Conservation (phyloP, 257 asterid species). For the Nicotiana obtusifolia region DNA sequence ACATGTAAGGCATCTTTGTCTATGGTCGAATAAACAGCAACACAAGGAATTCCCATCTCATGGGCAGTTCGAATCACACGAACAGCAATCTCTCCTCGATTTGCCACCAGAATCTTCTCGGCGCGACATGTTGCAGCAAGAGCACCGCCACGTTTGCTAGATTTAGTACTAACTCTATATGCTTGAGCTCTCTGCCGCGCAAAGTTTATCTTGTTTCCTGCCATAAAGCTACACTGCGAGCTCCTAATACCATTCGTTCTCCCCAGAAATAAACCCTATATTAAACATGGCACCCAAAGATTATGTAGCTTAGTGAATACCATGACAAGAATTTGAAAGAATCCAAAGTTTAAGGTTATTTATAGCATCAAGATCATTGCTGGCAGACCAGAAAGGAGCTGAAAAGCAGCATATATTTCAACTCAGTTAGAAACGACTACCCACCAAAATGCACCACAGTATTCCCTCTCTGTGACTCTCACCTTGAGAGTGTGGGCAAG, state of each 20-base stretch:
- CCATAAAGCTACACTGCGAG: constrained; percentile 76
- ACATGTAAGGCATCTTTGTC: constrained; percentile 98
- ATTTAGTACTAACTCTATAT: constrained; percentile 35
- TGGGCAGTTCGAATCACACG: constrained; percentile 97
- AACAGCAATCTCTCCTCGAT: constrained; percentile 98
- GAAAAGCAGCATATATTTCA: not conserved
- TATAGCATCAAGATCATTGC: not conserved
- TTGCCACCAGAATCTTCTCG: constrained; percentile 89
- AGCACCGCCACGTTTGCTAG: constrained; percentile 61
- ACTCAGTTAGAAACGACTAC: not conserved
- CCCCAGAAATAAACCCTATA: constrained; percentile 64
- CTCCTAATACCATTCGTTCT: constrained; percentile 50
- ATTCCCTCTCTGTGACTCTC: not conserved
- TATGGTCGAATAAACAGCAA: constrained; percentile 93
- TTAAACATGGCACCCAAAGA: not conserved
- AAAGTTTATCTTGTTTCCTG: constrained; percentile 54
- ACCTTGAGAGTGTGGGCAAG: not conserved
- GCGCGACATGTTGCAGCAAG: constrained; percentile 53
- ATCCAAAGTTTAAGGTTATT: constrained; percentile 1
- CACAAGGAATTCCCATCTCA: constrained; percentile 99
- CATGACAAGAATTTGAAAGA: not conserved
- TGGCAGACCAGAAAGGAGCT: not conserved
- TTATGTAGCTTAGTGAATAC: not conserved
- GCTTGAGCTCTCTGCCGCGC: constrained; percentile 50
- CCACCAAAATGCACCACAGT: not conserved